Evolutionary conservation across 805 yeast genomes (phyloP).

Genomic region (Pichia californica): DNA sequence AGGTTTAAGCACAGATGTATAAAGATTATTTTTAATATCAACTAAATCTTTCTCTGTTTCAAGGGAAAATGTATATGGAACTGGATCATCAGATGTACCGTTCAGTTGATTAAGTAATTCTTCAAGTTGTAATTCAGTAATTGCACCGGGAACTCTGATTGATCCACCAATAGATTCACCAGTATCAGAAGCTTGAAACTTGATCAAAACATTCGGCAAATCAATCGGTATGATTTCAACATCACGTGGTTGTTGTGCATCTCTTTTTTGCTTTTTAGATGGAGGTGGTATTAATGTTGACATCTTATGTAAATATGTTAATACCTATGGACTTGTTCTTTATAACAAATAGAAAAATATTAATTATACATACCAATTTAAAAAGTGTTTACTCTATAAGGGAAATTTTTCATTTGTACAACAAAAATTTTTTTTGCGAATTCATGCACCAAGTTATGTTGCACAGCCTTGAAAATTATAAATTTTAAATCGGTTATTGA

Average conservation of each 20-base stretch:
- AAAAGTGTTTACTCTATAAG: background rate
- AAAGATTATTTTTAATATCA: conserved; percentile 74
- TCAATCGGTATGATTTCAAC: conserved; percentile 68
- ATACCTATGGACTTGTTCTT: too few species aligned
- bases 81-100: conserved; percentile 69
- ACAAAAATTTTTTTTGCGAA: too few species aligned
- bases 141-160: conserved; percentile 84
- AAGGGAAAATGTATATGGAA: conserved; percentile 82
- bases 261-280: conserved; percentile 78
- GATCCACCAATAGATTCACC: conserved; percentile 83
- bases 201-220: conserved; percentile 79
- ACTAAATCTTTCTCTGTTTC: conserved; percentile 46
- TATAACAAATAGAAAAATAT: too few species aligned
- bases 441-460: background rate
- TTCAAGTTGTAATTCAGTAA: conserved; percentile 80
- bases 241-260: conserved; percentile 75
- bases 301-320: conserved; percentile 45
- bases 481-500: too few species aligned
- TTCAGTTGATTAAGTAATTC: conserved; percentile 76
- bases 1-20: conserved; percentile 77
- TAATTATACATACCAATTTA: background rate
- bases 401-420: background rate
- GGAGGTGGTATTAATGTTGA: conserved; percentile 93
- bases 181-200: conserved; percentile 88
- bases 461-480: conserved; percentile 6